Base-by-base conservation (phyloP, 768 basidiomycete genomes). In the Sarcodon aspratus region DNA sequence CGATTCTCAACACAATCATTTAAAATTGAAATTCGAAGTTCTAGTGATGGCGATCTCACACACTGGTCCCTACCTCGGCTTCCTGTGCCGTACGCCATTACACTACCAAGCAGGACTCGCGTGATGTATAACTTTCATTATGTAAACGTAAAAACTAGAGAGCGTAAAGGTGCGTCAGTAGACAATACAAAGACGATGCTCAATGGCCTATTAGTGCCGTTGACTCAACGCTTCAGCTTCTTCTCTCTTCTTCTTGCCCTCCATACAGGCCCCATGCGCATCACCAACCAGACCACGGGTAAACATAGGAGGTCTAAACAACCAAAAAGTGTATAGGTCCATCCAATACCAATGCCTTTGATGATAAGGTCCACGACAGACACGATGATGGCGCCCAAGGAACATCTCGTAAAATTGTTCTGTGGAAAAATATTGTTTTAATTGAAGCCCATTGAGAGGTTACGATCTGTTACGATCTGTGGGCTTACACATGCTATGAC, bases 341-440 rank as follows among this genome's bases (percentile, higher is more conserved):
- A 87, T 6, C 84, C 84, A 6, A 71, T 55, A 10, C 78, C 77
- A 15, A 88, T 64, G 1, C 68, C 73, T n/a, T 69, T 68, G 33
- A 85, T 63, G 21, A 85, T 73, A 9, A 78, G 60, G 49, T 85
- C 73, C 38, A 86, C 76, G 17, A 81, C 68, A 2, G 85, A 78
- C 7, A 86, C 79, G 33, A 75, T 56, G 0, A 64, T 69, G 2
- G 84, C 85, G 45, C 78, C 78, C 37, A 83, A 52, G 1, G 69
- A 66, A 57, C 84, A 85, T 33, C 84, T 77, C 10, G 83, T 71
- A 15, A 86, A 62, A 53, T 86, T 87, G 59, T 81, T 85, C 85
- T 88, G 55, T 42, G 15, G 35, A 17, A 2, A 43, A n/a, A n/a
- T n/a, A n/a, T n/a, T n/a, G n/a, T n/a, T n/a, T 21, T 3, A 27